Base-by-base conservation (phyloP, 805 yeast species). In the Ogataea zsoltii region DNA sequence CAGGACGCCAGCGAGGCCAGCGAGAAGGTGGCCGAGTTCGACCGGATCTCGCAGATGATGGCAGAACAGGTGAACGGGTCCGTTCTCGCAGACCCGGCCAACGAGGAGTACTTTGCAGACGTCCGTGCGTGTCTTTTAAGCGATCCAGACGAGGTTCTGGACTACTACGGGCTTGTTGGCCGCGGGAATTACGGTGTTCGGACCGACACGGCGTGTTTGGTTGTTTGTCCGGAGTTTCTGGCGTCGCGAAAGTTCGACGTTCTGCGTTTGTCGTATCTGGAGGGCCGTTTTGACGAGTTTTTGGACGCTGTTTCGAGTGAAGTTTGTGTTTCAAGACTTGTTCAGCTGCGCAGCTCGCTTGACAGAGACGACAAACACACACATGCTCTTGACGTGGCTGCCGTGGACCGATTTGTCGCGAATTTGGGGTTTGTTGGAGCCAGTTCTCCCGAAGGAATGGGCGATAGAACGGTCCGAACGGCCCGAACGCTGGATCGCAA, bases 101-200 rank as follows among this genome's bases (percentile, higher is more conserved):
- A 51, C 9, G 13, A 33, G 4, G 41, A 31, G 2, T 55, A 57
- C 30, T 26, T 55, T 12, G 42, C 49, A 16, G 31, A 45, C n/a
- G 17, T 55, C 10, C 44, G 46, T 7, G 38, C 43, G 14, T 36
- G 39, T 11, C 31, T 57, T 13, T 25, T 42, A 30, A 38, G 38
- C 11, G 39, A 47, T 10, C 39, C 46, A 13, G 46, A 50, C 23
- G 44, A 44, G 32, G 33, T 53, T 5, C 9, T 34, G 9, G 61
- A 55, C 32, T 49, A 50, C 15, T 50, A 51, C 37, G 42, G 45
- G 19, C 46, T 57, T 4, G 44, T 38, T 9, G 26, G 15, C 2
- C 32, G 31, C 3, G 58, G 57, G 1, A 29, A 39, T 14, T 18
- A 19, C 14, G 53, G 52, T 3, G 25, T 35, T 9, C 28, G 5